Evolutionary conservation across 2,329 filamentous ascomycete genomes (phyloP).

Genomic region (Periglandula ipomoeae): DNA sequence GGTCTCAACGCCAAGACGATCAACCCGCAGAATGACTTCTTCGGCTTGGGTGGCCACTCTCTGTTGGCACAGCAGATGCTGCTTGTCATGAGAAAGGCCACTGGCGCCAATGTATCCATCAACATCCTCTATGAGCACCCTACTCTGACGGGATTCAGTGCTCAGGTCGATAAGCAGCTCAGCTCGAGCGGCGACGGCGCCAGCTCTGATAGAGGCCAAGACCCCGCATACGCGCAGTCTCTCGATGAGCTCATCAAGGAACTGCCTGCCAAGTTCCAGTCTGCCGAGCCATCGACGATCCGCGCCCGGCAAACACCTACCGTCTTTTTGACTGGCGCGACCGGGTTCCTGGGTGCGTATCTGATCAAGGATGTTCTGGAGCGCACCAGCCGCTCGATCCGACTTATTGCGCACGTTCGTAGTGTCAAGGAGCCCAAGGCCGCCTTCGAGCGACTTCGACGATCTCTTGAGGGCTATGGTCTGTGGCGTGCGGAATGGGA

Average conservation of each 20-base stretch:
- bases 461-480: constrained; percentile 66
- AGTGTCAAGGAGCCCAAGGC: constrained; percentile 47
- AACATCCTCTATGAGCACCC: constrained; percentile 21
- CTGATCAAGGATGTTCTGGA: constrained; percentile 66
- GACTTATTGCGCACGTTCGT: constrained; percentile 66
- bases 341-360: constrained; percentile 68
- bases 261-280: constrained; percentile 33
- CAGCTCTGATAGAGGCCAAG: constrained; percentile 29
- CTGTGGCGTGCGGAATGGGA: constrained; percentile 67
- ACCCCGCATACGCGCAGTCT: constrained; percentile 44
- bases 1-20: constrained; percentile 60
- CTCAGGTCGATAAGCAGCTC: constrained; percentile 17
- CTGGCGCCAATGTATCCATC: constrained; percentile 23
- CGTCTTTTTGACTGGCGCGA: constrained; percentile 79
- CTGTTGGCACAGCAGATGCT: constrained; percentile 65
- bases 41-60: constrained; percentile 30
- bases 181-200: constrained; percentile 16
- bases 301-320: constrained; percentile 31
- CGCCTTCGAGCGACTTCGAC: constrained; percentile 55
- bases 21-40: constrained; percentile 18
- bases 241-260: constrained; percentile 38
- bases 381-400: constrained; percentile 8
- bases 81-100: constrained; percentile 38
- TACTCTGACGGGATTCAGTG: constrained; percentile 19
- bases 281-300: constrained; percentile 25